Percentiles rank a stretch among this genome's conserved stretches.
phyloP scores from a whole-genome alignment of 2,329 filamentous ascomycete species.

The Botryotinia narcissicola region DNA sequence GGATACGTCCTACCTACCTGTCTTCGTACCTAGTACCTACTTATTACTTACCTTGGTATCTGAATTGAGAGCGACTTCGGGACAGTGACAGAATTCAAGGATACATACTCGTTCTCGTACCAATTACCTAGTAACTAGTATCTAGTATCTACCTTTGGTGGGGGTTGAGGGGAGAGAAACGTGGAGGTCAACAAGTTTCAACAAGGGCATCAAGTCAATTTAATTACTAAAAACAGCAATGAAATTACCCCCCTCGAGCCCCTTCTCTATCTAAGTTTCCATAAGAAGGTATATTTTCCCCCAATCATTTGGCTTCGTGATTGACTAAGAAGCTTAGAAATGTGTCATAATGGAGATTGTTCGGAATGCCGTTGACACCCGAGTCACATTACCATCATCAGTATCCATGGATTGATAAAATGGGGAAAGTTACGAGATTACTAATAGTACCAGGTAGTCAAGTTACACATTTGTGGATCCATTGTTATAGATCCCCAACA shows the following conservation, averaged over 20 bases:
- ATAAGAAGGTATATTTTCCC: slow-evolving; percentile 8
- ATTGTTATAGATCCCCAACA: neutral
- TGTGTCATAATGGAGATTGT: neutral
- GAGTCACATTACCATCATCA: neutral
- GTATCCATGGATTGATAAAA: neutral
- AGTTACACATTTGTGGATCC: slow-evolving; percentile 3
- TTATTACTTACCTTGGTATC: neutral
- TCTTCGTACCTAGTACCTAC: too few relatives aligned
- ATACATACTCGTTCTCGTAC: neutral
- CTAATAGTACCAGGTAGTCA: neutral
- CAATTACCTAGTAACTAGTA: too few relatives aligned
- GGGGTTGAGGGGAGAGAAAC: neutral
- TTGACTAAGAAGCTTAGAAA: neutral
- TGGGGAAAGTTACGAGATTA: neutral
- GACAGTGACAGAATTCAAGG: neutral
- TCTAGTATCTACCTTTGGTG: neutral
- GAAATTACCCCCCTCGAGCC: neutral
- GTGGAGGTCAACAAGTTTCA: neutral
- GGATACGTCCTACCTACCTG: neutral
- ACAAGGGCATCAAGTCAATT: neutral
- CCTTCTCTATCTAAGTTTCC: neutral
- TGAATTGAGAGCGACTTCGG: slow-evolving; percentile 1
- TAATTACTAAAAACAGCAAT: slow-evolving; percentile 12
- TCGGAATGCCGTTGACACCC: slow-evolving; percentile 10
- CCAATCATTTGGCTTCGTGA: neutral